phyloP scores from a whole-genome alignment of 2,329 filamentous ascomycete species.

The Diplocarpon rosae region DNA sequence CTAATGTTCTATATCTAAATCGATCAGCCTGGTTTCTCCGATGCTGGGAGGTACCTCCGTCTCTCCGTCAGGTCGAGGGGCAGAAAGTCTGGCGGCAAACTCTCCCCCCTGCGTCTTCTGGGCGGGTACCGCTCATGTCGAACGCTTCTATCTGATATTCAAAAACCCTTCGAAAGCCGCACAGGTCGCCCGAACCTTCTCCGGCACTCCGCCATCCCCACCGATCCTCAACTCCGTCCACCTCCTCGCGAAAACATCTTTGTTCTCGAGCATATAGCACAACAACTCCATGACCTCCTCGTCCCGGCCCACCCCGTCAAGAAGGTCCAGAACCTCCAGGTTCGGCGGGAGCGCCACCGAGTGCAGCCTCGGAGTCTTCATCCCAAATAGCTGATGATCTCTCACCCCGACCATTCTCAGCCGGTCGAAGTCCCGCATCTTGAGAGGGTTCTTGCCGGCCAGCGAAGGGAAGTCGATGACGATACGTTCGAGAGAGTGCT shows the following conservation, averaged over 20 bases:
- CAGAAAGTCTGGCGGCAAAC: too few species aligned
- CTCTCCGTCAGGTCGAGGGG: too few species aligned
- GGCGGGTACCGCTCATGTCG: not conserved
- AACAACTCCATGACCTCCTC: slow-evolving; percentile 37
- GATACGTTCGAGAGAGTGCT: slow-evolving; percentile 34
- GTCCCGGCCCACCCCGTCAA: slow-evolving; percentile 35
- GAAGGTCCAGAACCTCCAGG: slow-evolving; percentile 36
- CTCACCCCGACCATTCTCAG: slow-evolving; percentile 34
- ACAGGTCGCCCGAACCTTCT: slow-evolving; percentile 1
- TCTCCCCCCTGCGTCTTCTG: not conserved
- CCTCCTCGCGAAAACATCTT: slow-evolving; percentile 29
- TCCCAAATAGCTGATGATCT: slow-evolving; percentile 39
- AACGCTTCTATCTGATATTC: not conserved
- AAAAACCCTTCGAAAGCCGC: slow-evolving; percentile 1
- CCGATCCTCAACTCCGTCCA: slow-evolving; percentile 30
- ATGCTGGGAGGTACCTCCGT: too few species aligned
- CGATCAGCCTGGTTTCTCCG: too few species aligned
- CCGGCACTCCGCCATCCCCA: not conserved
- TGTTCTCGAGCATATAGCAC: slow-evolving; percentile 31
- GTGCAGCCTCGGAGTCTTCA: slow-evolving; percentile 34
- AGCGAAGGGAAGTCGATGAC: slow-evolving; percentile 35
- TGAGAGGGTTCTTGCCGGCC: slow-evolving; percentile 31
- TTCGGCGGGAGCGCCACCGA: slow-evolving; percentile 37
- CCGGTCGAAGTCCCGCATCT: slow-evolving; percentile 33
- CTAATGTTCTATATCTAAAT: too few species aligned